These are phyloP conservation scores for Claviceps fusiformis DNA, from an alignment of 2,329 filamentous ascomycete genomes.

Conservation along the genomic window DNA sequence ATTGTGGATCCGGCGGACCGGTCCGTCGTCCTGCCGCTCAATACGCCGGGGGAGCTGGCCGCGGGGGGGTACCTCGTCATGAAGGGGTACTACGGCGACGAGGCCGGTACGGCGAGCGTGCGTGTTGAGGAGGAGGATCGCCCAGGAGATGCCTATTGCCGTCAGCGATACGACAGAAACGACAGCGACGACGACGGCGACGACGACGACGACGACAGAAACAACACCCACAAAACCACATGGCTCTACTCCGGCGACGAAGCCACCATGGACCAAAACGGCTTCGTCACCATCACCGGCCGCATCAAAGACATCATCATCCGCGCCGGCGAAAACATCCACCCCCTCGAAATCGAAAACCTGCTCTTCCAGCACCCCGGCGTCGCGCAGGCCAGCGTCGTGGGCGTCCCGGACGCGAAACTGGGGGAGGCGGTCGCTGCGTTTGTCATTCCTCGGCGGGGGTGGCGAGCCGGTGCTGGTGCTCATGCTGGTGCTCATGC, in stretches of 20 bases:
- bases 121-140: constrained; percentile 29
- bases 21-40: constrained; percentile 49
- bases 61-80: constrained; percentile 78
- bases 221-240: constrained; percentile 25
- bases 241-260: constrained; percentile 97
- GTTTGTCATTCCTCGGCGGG: constrained; percentile 50
- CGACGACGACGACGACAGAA: too few species aligned
- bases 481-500: too few species aligned
- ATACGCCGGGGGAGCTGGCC: constrained; percentile 65
- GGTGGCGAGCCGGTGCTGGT: constrained; percentile 12
- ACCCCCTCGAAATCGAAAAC: constrained; percentile 86
- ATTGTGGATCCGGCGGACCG: constrained; percentile 59
- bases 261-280: constrained; percentile 67
- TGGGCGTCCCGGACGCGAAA: constrained; percentile 67
- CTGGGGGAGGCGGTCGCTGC: constrained; percentile 82
- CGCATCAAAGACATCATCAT: constrained; percentile 95
- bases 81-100: constrained; percentile 80
- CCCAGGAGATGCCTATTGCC: too few species aligned
- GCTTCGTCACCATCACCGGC: constrained; percentile 79
- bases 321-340: constrained; percentile 87
- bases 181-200: not conserved
- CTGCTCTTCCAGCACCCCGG: constrained; percentile 60
- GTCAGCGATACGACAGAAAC: constrained; percentile 11
- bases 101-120: constrained; percentile 53
- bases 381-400: constrained; percentile 66